Evolutionary conservation across 208 protist genomes (phyloP).

Genomic region (Wallacemonas rigidus): DNA sequence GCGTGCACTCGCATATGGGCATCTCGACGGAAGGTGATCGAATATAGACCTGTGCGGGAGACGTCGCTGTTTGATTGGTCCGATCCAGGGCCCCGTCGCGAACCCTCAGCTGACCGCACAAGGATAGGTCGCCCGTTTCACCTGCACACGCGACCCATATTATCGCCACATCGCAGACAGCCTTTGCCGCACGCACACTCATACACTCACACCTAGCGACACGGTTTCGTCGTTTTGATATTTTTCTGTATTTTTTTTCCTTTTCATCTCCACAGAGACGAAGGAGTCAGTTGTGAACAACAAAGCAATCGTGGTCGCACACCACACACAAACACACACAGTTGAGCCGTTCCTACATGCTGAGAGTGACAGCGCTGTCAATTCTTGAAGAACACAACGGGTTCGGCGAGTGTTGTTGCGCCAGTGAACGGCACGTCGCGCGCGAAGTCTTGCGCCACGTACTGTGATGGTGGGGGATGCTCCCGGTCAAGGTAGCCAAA

Average conservation of each 20-base stretch:
- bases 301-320: constrained; percentile 24
- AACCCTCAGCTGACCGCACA: no score
- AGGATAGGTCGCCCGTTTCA: no score
- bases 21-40: no score
- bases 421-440: constrained; percentile 77
- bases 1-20: no score
- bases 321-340: background rate
- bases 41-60: no score
- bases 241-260: background rate
- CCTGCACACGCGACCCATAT: no score
- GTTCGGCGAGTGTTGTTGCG: constrained; percentile 66
- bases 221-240: background rate
- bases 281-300: background rate
- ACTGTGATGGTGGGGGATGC: constrained; percentile 70
- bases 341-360: background rate
- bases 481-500: constrained; percentile 75
- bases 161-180: no score
- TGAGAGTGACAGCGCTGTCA: background rate
- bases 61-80: no score
- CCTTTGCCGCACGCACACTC: background rate
- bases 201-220: background rate
- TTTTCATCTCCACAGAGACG: background rate
- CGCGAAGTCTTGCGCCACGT: constrained; percentile 86
- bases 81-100: no score
- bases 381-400: constrained; percentile 83